Base-by-base conservation (phyloP, 495 filamentous ascomycete genomes). In the Neurospora sp. region DNA sequence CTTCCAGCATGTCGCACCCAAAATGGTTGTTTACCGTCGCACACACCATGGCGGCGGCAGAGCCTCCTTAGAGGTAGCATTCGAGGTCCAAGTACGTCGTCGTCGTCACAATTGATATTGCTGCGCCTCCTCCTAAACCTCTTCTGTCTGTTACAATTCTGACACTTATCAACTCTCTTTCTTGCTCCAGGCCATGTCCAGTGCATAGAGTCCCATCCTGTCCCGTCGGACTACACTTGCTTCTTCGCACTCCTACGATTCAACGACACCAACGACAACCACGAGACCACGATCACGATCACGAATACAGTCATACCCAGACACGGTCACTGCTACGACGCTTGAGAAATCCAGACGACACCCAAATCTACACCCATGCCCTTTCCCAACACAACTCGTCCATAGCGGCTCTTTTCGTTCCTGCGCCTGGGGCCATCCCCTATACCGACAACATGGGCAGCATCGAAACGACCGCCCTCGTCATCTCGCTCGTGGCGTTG, bases 401-500 rank as follows among this genome's bases (percentile, higher is more conserved):
- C 54, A 66, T 66, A 66, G 31, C 7, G 27, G 14, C 27, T 66
- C 54, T 35, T 18, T 9, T 4, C 48, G 4, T 62, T 62, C 6
- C 54, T 35, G 27, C 27, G 6, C 7, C 14, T 18, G 54, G 48
- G 48, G 14, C n/a, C 18, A 37, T 37, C 48, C n/a, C 48, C 71
- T 39, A 69, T 3, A 69, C 39, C 48, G 44, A 7, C 71, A 37
- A n/a, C 37, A 72, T 69, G 71, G 10, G 48, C 16, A 23, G 46
- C 71, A 39, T 81, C 73, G 77, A 76, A 59, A 74, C 71, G 35
- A 73, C 78, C 37, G 82, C 82, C 37, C 75, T 83, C 18, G 76
- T 80, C 0, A 76, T 84, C 7, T 79, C 82, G 23, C 76, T 84
- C 20, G 76, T 84, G 2, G 83, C 83, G 0, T 76, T 85, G 5